Conservation (phyloP, 2,329 filamentous ascomycete species). For the Aspergillus arachidicola region DNA sequence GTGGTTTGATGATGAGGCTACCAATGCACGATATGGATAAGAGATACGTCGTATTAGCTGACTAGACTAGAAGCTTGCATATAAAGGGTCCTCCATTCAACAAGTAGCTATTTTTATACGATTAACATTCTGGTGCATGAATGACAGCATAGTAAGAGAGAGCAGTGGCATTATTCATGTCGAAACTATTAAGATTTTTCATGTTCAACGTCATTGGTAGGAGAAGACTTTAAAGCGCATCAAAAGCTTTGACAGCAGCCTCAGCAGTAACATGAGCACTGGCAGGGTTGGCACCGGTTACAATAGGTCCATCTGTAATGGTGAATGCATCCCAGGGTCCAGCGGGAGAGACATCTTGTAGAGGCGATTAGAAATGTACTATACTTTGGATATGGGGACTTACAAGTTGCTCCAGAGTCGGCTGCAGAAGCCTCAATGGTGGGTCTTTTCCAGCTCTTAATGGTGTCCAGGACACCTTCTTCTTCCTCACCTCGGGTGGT, state of each 20-base stretch:
- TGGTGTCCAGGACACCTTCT: constrained; percentile 36
- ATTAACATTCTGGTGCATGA: not conserved
- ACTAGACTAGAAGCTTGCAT: no score
- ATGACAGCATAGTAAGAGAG: not conserved
- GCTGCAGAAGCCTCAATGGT: constrained; percentile 35
- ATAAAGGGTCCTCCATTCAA: not conserved
- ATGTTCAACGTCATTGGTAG: not conserved
- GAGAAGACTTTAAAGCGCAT: constrained; percentile 8
- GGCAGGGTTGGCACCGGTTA: constrained; percentile 40
- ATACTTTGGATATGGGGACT: constrained; percentile 3
- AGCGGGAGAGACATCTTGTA: constrained; percentile 6
- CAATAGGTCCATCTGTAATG: constrained; percentile 36
- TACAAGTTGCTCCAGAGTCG: constrained; percentile 34
- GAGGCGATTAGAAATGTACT: not conserved
- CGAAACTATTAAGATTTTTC: not conserved
- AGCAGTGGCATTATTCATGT: not conserved
- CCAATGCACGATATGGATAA: constrained; percentile 63
- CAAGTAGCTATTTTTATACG: not conserved
- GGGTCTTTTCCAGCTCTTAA: constrained; percentile 35
- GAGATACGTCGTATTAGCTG: not conserved
- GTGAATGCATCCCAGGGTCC: constrained; percentile 24
- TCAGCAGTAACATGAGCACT: constrained; percentile 38
- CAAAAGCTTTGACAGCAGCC: constrained; percentile 32
- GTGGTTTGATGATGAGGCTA: constrained; percentile 66
- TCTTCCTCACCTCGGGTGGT: constrained; percentile 40